Evolutionary conservation across 2,329 filamentous ascomycete species (phyloP).

Genomic region (Pestalotiopsis sp.): DNA sequence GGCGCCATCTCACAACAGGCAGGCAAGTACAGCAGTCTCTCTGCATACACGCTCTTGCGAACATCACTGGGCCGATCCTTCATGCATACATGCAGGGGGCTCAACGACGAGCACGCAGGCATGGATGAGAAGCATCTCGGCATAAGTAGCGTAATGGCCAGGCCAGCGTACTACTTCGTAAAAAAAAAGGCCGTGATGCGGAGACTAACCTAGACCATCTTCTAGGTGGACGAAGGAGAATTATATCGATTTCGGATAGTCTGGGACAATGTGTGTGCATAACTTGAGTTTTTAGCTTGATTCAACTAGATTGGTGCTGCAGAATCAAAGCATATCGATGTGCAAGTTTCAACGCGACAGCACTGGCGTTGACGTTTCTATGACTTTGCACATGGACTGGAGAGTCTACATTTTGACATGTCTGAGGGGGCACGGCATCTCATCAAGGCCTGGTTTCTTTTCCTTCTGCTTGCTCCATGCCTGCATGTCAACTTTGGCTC

Average conservation of each 20-base stretch:
- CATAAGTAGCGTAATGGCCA: background rate
- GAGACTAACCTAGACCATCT: background rate
- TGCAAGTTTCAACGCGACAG: background rate
- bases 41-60: background rate
- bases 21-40: no score
- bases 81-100: background rate
- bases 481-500: no score
- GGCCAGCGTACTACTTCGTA: background rate
- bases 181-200: background rate
- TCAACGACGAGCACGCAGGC: background rate
- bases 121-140: background rate
- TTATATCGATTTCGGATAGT: background rate
- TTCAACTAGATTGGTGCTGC: constrained; percentile 1
- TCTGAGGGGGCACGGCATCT: no score
- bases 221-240: background rate
- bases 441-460: no score
- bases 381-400: background rate
- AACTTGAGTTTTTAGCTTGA: background rate
- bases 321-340: background rate
- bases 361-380: background rate
- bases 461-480: no score
- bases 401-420: no score
- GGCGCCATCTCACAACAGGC: no score
- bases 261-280: background rate
- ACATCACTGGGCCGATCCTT: background rate